These are phyloP conservation scores for Mollisia scopiformis DNA, from an alignment of 2,329 filamentous ascomycete species.

Conservation along the genomic window DNA sequence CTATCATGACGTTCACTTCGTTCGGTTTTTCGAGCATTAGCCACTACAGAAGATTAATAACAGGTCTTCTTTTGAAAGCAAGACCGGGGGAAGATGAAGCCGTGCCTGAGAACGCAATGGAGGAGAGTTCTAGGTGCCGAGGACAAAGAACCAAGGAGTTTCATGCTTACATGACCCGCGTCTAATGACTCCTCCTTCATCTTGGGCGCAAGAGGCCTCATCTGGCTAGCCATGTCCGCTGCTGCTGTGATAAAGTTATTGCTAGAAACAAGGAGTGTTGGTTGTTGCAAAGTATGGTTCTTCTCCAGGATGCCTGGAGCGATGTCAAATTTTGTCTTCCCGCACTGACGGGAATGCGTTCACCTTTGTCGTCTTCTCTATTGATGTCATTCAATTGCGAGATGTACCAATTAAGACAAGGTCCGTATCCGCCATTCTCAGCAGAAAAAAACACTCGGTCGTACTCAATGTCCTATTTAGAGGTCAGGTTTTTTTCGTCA, in stretches of 20 bases:
- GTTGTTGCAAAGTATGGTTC: constrained; percentile 2
- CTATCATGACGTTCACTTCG: no score
- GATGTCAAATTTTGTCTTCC: background rate
- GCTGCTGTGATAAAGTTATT: constrained; percentile 13
- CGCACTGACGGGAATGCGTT: background rate
- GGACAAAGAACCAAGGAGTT: no score
- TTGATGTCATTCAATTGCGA: background rate
- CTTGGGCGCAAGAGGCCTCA: constrained; percentile 13
- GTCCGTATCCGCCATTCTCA: background rate
- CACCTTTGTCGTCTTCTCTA: background rate
- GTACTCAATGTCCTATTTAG: constrained; percentile 9
- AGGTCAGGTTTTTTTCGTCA: constrained; percentile 5
- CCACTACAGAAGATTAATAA: no score
- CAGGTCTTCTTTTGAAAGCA: no score
- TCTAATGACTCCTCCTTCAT: constrained; percentile 16
- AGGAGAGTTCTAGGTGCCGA: no score
- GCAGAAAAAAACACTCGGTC: constrained; percentile 14
- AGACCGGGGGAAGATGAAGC: no score
- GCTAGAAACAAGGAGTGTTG: constrained; percentile 16
- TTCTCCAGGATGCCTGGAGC: no score
- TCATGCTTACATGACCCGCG: constrained; percentile 10
- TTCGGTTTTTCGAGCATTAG: no score
- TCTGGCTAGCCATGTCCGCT: constrained; percentile 17
- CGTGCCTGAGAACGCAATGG: no score
- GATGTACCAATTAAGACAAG: background rate